Conservation (phyloP, 441 rosid genomes). For the Populus tomentosa region DNA sequence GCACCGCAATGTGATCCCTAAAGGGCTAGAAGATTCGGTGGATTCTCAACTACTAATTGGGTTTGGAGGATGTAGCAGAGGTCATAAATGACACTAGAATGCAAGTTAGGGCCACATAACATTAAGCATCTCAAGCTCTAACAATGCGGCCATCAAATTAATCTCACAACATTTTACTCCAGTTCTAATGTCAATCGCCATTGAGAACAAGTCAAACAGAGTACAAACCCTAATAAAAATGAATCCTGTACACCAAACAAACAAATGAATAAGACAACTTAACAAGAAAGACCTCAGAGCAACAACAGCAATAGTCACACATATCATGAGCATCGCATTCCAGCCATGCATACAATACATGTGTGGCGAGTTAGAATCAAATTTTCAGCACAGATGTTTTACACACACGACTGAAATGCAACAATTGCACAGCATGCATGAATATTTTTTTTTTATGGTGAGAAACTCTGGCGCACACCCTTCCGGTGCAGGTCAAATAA, state of each 20-base stretch:
- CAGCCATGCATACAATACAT: not conserved
- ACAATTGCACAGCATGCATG: not conserved
- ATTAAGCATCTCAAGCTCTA: no score
- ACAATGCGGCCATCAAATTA: not conserved
- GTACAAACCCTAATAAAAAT: not conserved
- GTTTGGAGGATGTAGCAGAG: no score
- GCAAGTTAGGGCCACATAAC: not conserved
- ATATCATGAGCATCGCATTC: not conserved
- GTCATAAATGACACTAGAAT: not conserved
- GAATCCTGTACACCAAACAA: not conserved
- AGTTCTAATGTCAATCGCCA: not conserved
- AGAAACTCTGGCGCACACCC: no score
- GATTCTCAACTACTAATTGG: not conserved
- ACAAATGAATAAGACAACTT: not conserved
- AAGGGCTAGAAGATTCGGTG: not conserved
- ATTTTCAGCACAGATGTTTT: not conserved
- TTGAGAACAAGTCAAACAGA: not conserved
- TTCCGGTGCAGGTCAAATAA: no score
- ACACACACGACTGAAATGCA: no score
- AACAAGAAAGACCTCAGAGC: not conserved
- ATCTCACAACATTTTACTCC: not conserved
- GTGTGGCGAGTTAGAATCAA: not conserved
- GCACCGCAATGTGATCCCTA: not conserved
- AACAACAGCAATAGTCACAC: conserved; percentile 18
- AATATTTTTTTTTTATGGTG: no score